Evolutionary conservation across 495 filamentous ascomycete genomes (phyloP).

Genomic region (Hyaloscypha finlandica): DNA sequence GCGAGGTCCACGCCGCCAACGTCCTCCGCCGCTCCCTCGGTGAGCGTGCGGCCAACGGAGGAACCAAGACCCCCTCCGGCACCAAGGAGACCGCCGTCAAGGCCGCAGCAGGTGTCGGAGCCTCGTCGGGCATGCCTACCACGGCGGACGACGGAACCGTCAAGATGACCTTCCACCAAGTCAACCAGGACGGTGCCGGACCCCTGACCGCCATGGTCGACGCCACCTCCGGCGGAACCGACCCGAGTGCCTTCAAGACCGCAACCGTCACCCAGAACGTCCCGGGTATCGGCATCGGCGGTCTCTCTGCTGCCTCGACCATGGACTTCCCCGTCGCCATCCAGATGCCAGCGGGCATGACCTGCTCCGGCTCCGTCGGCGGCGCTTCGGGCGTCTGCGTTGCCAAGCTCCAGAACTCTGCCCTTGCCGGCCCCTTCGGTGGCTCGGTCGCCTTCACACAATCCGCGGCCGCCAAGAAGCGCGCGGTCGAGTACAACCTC

Average conservation of each 20-base stretch:
- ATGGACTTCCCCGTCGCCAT: slow-evolving; percentile 58
- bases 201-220: slow-evolving; percentile 51
- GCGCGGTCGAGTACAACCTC: slow-evolving; percentile 46
- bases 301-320: slow-evolving; percentile 49
- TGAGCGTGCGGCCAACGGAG: slow-evolving; percentile 33
- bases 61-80: slow-evolving; percentile 40
- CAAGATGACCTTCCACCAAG: slow-evolving; percentile 54
- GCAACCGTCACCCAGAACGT: slow-evolving; percentile 60
- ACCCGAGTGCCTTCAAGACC: slow-evolving; percentile 51
- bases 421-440: slow-evolving; percentile 61
- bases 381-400: slow-evolving; percentile 58
- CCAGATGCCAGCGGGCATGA: slow-evolving; percentile 63
- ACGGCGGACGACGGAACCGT: slow-evolving; percentile 55
- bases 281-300: slow-evolving; percentile 51
- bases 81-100: slow-evolving; percentile 46
- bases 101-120: slow-evolving; percentile 43
- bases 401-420: slow-evolving; percentile 56
- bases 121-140: slow-evolving; percentile 50
- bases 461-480: slow-evolving; percentile 47
- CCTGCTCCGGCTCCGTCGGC: slow-evolving; percentile 54
- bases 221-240: slow-evolving; percentile 56
- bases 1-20: slow-evolving; percentile 30
- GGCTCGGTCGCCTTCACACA: slow-evolving; percentile 55
- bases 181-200: slow-evolving; percentile 56
- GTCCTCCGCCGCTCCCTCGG: slow-evolving; percentile 27